Conservation (phyloP, 2,329 filamentous ascomycete genomes). For the Onygenales sp. region DNA sequence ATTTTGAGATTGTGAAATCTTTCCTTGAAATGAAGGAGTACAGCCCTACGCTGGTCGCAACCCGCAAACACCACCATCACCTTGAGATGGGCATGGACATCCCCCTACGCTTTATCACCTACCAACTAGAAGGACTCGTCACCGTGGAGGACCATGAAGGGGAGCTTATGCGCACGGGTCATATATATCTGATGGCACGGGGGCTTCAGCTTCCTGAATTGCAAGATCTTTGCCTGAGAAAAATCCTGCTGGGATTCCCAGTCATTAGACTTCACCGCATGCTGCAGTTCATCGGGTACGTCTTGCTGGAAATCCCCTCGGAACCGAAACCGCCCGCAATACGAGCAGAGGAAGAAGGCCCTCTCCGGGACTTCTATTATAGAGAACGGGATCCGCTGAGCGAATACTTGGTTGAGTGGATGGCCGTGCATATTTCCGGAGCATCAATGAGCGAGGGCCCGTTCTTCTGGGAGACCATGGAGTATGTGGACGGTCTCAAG, state of each 20-base stretch:
- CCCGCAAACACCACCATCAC: background rate
- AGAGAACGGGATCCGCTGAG: slow-evolving; percentile 6
- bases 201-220: slow-evolving; percentile 2
- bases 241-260: slow-evolving; percentile 2
- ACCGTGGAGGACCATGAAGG: slow-evolving; percentile 1
- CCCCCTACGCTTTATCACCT: background rate
- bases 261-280: background rate
- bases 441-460: background rate
- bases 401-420: slow-evolving; percentile 5
- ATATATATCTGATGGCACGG: slow-evolving; percentile 4
- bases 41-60: background rate
- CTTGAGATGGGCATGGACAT: background rate
- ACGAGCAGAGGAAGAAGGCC: background rate
- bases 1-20: background rate
- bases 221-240: slow-evolving; percentile 3
- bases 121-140: slow-evolving; percentile 5
- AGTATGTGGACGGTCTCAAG: slow-evolving; percentile 2
- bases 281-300: slow-evolving; percentile 1
- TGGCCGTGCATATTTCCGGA: background rate
- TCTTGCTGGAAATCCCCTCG: background rate
- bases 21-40: background rate
- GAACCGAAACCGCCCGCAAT: background rate
- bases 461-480: background rate
- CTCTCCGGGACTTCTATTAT: background rate
- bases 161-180: slow-evolving; percentile 2